Evolutionary conservation across 2,329 filamentous ascomycete genomes (phyloP), one percentile per base, ranked within the genome.

Genomic region (Huntiella bhutanensis): DNA sequence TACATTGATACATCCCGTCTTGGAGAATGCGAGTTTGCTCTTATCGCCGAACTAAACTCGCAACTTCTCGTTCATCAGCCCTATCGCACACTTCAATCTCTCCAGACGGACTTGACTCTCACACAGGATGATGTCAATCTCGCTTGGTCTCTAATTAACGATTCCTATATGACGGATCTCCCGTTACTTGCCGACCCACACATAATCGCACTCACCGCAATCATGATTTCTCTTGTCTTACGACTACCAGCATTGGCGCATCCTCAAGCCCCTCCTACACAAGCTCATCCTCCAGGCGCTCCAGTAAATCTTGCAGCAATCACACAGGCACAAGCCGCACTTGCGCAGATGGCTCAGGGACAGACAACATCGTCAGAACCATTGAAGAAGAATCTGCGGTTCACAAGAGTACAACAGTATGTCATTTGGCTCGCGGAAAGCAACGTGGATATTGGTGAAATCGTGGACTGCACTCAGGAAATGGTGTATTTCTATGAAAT

Each of bases 121-220:
- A 75, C 73, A n/a, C 72, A 76, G 48, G 87, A 94, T 51, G 87
- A 95, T 57, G 69, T 76, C 22, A 71, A 75, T 40, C 69, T 92
- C 32, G 82, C 85, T 28, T 82, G 81, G 67, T 82, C 77, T 1
- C 76, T 94, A 51, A 79, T 94, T 58, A 95, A 94, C 62, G 87
- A 95, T 59, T 82, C 84, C 59, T 94, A 84, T 64, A 79, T 92
- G 62, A 94, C 87, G 5, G 87, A 95, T 58, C 68, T 94, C n/a
- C 83, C 84, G 1, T 68, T 95, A 11, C 69, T 92, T 0, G 81
- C 86, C 56, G 71, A 86, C 10, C 87, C 87, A n/a, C 85, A 94
- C 56, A 71, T 84, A 42, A 78, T 93, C 47, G 85, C 85, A n/a
- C 73, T 93, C 36, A 87, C 85, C 33, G 82, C 85, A 5, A 80